These are phyloP conservation scores for Tetrahymena malaccensis DNA, from an alignment of 73 alveolate genomes.

Conservation along the genomic window DNA sequence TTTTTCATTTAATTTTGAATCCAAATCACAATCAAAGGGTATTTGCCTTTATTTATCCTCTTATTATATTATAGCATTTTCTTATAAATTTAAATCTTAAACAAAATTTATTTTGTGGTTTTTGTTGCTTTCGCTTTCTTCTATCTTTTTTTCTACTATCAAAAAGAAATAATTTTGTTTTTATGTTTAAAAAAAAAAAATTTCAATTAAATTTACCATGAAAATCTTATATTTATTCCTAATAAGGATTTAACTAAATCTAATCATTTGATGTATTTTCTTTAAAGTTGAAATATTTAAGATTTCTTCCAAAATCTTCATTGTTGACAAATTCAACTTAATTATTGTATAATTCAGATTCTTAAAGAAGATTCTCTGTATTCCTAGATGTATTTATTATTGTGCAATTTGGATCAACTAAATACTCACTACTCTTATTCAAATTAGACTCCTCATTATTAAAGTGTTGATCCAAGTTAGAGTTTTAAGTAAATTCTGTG, in stretches of 20 bases:
- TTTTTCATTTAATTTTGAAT: background rate
- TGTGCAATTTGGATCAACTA: background rate
- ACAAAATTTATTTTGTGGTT: background rate
- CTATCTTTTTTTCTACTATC: background rate
- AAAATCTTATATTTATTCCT: too few species aligned
- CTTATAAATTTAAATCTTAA: background rate
- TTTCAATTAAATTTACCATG: too few species aligned
- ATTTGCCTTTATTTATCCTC: background rate
- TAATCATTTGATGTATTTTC: background rate
- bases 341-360: background rate
- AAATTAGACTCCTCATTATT: background rate
- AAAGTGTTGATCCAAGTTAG: background rate
- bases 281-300: background rate
- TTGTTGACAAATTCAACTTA: background rate
- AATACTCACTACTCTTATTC: background rate
- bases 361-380: background rate
- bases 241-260: background rate
- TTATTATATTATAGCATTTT: too few species aligned
- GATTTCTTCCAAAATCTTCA: background rate
- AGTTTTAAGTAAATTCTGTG: background rate
- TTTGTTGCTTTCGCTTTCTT: background rate
- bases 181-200: too few species aligned
- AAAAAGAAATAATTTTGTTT: too few species aligned
- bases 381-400: background rate
- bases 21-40: background rate